Percentiles rank a stretch among this genome's conserved stretches.
Evolutionary conservation across 2,329 filamentous ascomycete genomes (phyloP).

Genomic region (Bipolaris gigantea): DNA sequence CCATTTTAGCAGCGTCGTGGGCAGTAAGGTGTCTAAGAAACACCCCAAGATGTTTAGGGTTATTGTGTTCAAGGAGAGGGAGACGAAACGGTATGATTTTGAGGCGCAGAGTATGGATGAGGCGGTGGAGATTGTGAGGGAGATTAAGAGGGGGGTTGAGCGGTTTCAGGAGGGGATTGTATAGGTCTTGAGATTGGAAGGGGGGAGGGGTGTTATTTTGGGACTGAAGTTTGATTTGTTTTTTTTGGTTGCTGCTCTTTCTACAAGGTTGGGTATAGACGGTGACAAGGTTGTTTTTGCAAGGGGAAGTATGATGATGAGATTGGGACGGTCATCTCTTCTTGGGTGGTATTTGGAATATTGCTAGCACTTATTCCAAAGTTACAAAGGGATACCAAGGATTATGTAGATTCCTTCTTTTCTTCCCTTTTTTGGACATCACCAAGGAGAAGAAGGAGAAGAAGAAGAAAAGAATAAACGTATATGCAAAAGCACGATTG

Average conservation of each 20-base stretch:
- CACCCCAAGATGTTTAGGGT: slow-evolving; percentile 82
- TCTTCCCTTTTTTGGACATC: too few species aligned
- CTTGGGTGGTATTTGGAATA: too few species aligned
- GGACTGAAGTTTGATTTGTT: neutral
- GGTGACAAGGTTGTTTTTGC: too few species aligned
- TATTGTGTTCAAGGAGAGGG: slow-evolving; percentile 73
- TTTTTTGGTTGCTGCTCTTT: neutral
- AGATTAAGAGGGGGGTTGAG: slow-evolving; percentile 75
- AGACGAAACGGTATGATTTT: slow-evolving; percentile 83
- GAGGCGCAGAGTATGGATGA: slow-evolving; percentile 73
- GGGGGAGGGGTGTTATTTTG: neutral
- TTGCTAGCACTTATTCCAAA: too few species aligned
- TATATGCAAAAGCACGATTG: too few species aligned
- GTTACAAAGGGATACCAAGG: too few species aligned
- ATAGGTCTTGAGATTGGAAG: slow-evolving; percentile 9
- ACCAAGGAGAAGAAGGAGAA: too few species aligned
- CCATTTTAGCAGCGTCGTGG: slow-evolving; percentile 79
- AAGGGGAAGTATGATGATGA: too few species aligned
- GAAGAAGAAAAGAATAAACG: too few species aligned
- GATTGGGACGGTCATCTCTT: too few species aligned
- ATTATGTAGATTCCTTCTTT: too few species aligned
- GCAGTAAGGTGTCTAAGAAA: slow-evolving; percentile 77
- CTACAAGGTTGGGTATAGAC: too few species aligned
- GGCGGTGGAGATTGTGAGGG: slow-evolving; percentile 75
- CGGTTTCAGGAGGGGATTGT: slow-evolving; percentile 60